Evolutionary conservation across 75 land plant genomes (phyloP).

Genomic region (Azolla pinnata): DNA sequence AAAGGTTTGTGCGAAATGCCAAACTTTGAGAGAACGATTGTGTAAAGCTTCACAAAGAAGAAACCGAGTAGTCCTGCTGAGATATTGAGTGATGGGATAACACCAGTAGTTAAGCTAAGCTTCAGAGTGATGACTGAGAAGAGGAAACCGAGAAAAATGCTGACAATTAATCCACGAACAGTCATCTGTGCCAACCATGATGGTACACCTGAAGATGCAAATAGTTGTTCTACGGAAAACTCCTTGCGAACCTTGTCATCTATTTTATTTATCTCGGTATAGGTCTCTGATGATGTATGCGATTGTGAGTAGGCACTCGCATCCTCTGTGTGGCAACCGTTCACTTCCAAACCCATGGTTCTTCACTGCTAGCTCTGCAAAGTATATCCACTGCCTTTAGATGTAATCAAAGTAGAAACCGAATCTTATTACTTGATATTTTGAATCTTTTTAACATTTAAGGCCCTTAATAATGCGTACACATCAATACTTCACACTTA

Average conservation of each 20-base stretch:
- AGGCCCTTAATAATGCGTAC: too few relatives aligned
- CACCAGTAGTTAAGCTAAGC: slow-evolving; percentile 25
- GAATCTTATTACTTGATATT: too few relatives aligned
- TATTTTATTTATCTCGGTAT: neutral
- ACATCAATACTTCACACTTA: too few relatives aligned
- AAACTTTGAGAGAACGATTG: slow-evolving; percentile 6
- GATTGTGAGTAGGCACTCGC: too few relatives aligned
- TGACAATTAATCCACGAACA: slow-evolving; percentile 18
- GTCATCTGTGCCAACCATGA: slow-evolving; percentile 27
- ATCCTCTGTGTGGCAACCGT: too few relatives aligned
- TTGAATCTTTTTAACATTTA: too few relatives aligned
- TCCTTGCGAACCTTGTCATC: neutral
- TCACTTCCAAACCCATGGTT: too few relatives aligned
- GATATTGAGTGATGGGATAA: slow-evolving; percentile 31
- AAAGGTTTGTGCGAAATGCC: slow-evolving; percentile 17
- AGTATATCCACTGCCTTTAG: too few relatives aligned
- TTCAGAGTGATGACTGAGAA: slow-evolving; percentile 27
- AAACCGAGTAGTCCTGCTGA: slow-evolving; percentile 29
- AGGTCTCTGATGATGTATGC: too few relatives aligned
- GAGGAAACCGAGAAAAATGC: slow-evolving; percentile 10
- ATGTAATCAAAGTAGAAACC: too few relatives aligned
- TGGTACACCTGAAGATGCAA: slow-evolving; percentile 11
- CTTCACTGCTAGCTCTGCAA: too few relatives aligned
- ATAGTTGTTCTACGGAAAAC: neutral
- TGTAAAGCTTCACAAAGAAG: slow-evolving; percentile 24